Evolutionary conservation across 768 basidiomycete genomes (phyloP), one percentile per base, ranked within the genome.

Genomic region (Trametes cinnabarina): DNA sequence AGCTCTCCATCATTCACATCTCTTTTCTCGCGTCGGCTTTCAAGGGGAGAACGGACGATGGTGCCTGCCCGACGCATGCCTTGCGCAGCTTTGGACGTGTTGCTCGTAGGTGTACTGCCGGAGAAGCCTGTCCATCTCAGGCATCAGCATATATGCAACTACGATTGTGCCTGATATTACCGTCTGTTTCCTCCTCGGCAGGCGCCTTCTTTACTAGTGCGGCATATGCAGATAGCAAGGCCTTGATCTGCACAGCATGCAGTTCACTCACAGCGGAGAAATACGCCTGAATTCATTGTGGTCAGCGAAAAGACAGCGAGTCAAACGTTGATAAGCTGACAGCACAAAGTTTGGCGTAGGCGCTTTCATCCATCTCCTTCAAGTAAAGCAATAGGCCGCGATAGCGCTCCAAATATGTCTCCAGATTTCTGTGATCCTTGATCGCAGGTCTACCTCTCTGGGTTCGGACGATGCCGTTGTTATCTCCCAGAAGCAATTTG

Each of bases 351-450:
- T 90, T 92, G 41, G 86, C 88, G 69, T 98, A 98, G 22, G 90
- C 73, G 53, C 73, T 75, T 70, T 97, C 92, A 59, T 97, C 94
- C 91, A 98, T 96, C 76, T 98, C 96, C 70, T 93, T 95, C 55
- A 98, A 74, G 68, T 96, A 98, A 17, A 98, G 77, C 72, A 98
- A 84, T 51, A 98, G 72, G 1, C 95, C 95, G 28, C 88, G 83
- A 72, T 98, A 98, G 42, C 89, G 82, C 22, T 89, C 92, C 19
- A 98, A 80, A 71, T 93, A 92, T 34, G 78, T 76, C 67, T 98
- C 93, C 69, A 97, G 79, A 17, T 82, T 77, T 50, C 79, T 77
- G 71, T 98, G 96, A n/a, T 76, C 74, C 25, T 77, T 66, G 25
- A 91, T 74, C 9, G 70, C 72, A 3, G 83, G 80, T 47, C 79